Conservation (phyloP, 306 rosid species). For the Castanea crenata region DNA sequence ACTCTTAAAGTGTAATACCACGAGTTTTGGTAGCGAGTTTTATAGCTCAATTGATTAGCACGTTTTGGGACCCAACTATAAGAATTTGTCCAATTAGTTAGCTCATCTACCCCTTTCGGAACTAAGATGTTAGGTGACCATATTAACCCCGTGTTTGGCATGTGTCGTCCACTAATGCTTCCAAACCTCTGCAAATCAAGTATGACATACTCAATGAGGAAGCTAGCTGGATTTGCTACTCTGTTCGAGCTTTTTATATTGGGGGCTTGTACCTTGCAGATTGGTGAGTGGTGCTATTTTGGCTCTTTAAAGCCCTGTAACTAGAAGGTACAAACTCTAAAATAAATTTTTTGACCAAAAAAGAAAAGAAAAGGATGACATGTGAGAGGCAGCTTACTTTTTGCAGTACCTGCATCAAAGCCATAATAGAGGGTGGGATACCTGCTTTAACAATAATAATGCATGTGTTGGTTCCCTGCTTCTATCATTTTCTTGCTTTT, state of each 20-base stretch:
- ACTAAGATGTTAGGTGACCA: background rate
- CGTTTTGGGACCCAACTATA: background rate
- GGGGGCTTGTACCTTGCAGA: background rate
- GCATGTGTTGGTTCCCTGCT: slow-evolving; percentile 32
- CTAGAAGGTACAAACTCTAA: slow-evolving; percentile 22
- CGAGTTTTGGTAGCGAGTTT: no score
- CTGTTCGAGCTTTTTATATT: background rate
- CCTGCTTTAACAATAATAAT: slow-evolving; percentile 50
- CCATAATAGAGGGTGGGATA: slow-evolving; percentile 26
- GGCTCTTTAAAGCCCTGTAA: slow-evolving; percentile 27
- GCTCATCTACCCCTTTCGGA: background rate
- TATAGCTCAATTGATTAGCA: no score
- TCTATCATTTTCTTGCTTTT: slow-evolving; percentile 35
- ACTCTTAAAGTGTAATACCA: no score
- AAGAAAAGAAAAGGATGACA: slow-evolving; percentile 45
- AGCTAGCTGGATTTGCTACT: background rate
- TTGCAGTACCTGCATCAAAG: slow-evolving; percentile 39
- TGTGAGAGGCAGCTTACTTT: slow-evolving; percentile 61
- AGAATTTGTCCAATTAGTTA: background rate
- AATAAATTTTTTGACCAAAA: no score
- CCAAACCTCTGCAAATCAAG: background rate
- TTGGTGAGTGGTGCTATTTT: slow-evolving; percentile 29
- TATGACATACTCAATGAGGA: background rate
- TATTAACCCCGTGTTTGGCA: background rate
- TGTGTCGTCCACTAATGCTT: background rate